Base-by-base conservation (phyloP, 768 basidiomycete genomes). In the Russula sp. region DNA sequence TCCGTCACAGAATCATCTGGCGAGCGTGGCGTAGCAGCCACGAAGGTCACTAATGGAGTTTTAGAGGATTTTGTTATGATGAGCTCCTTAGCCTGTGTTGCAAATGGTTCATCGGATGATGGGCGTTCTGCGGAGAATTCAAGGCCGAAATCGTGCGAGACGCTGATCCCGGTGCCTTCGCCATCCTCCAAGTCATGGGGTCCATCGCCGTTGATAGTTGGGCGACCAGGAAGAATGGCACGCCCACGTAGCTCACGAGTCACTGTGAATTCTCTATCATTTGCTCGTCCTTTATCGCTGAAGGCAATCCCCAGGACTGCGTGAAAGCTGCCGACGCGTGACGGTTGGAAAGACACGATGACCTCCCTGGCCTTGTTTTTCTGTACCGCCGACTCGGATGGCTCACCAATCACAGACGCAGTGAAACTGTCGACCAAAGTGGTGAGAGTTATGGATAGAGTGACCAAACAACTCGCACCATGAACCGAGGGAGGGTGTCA, bases 101-200 rank as follows among this genome's bases (percentile, higher is more conserved):
- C 32, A 28, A 55, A 58, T 5, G 42, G 7, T 9, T 51, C 64
- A 24, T 53, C 38, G 13, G 51, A 32, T 16, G 13, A 32, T 20
- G 63, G 0, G n/a, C 46, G 32, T 49, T 49, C 51, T 48, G 30
- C 20, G 18, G 28, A 30, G 48, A 68, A 66, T 38, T 66, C 57
- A 44, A 68, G 40, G 28, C 67, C 67, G 10, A 30, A 58, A 40
- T 66, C 57, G 42, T 62, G 57, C 1, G 64, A 68, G 51, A 68
- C 61, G 2, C 13, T 50, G 40, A 67, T 40, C 24, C 63, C 58
- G 26, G 46, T 46, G 48, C 36, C 57, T 36, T 60, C 63, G 8
- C 30, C 22, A 14, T 11, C 59, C 3, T 49, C 22, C 24, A 14
- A 38, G 4, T 1, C 5, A 11, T 28, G 14, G 6, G 34, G 13